A percentile compares a stretch with the other conserved stretches of the same genome.
Conservation (phyloP, 495 filamentous ascomycete genomes). For the Cudoniella acicularis region DNA sequence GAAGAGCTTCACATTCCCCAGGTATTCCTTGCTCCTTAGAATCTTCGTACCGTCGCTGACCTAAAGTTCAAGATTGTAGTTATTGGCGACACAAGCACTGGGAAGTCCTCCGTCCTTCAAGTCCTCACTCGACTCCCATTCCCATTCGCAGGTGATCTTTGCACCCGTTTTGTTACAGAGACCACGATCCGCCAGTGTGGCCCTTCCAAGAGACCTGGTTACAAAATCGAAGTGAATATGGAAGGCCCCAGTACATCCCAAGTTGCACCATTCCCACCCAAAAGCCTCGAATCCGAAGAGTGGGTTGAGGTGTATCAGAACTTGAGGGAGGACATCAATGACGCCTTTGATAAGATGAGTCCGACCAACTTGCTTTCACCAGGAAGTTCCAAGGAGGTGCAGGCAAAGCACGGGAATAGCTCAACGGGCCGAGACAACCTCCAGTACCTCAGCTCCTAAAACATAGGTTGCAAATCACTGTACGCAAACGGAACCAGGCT, state of each 20-base stretch:
- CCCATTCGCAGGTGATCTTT: constrained; percentile 45
- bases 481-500: constrained; percentile 2
- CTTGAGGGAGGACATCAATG: constrained; percentile 30
- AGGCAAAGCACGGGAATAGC: not conserved
- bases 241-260: constrained; percentile 2
- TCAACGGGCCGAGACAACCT: constrained; percentile 2
- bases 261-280: constrained; percentile 25
- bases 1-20: constrained; percentile 14
- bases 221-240: constrained; percentile 28
- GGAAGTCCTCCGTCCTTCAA: constrained; percentile 52
- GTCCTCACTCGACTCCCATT: constrained; percentile 48
- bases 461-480: constrained; percentile 14
- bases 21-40: not conserved
- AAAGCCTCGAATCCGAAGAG: constrained; percentile 25
- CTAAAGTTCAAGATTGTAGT: constrained; percentile 68
- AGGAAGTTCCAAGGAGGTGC: constrained; percentile 2
- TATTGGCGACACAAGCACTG: constrained; percentile 47
- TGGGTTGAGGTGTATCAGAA: constrained; percentile 24
- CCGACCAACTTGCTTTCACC: constrained; percentile 37
- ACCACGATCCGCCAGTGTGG: constrained; percentile 43
- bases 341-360: constrained; percentile 25
- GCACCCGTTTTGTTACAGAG: constrained; percentile 57
- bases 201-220: constrained; percentile 13
- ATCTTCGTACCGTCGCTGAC: not conserved
- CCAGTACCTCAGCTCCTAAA: constrained; percentile 11